These are phyloP conservation scores for Candida insectorum DNA, from an alignment of 805 yeast species.

Conservation along the genomic window DNA sequence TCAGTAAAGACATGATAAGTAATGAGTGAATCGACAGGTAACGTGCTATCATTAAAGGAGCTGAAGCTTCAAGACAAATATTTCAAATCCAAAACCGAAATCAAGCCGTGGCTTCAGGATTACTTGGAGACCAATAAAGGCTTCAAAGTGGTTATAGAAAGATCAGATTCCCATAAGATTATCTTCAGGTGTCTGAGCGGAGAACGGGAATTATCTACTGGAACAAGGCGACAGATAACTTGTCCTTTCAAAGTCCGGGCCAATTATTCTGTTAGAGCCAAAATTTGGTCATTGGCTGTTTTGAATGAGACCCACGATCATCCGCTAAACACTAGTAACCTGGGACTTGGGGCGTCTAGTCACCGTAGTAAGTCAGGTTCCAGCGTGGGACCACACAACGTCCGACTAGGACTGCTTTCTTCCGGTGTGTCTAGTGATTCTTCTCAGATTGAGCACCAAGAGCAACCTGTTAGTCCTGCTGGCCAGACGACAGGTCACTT, in stretches of 20 bases:
- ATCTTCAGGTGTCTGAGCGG: constrained; percentile 54
- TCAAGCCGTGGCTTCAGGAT: constrained; percentile 60
- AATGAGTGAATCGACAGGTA: no score
- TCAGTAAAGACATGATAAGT: no score
- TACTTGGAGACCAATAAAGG: constrained; percentile 46
- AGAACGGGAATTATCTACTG: constrained; percentile 13
- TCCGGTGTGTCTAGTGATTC: neutral
- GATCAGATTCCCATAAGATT: constrained; percentile 59
- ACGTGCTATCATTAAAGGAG: constrained; percentile 6
- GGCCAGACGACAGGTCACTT: neutral
- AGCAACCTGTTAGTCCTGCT: neutral
- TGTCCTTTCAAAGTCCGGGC: constrained; percentile 70
- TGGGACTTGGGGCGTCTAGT: no score
- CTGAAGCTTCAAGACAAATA: constrained; percentile 2
- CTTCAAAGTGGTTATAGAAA: constrained; percentile 55
- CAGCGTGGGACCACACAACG: no score
- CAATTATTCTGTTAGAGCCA: constrained; percentile 49
- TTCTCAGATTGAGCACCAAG: neutral
- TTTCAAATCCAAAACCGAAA: constrained; percentile 39
- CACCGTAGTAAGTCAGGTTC: no score
- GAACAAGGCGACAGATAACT: constrained; percentile 25
- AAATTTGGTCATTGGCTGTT: constrained; percentile 58
- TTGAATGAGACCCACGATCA: constrained; percentile 62
- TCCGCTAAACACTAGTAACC: no score
- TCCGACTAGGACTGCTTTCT: no score